Evolutionary conservation across 495 filamentous ascomycete genomes (phyloP).

Genomic region (Parathielavia hyrcaniae): DNA sequence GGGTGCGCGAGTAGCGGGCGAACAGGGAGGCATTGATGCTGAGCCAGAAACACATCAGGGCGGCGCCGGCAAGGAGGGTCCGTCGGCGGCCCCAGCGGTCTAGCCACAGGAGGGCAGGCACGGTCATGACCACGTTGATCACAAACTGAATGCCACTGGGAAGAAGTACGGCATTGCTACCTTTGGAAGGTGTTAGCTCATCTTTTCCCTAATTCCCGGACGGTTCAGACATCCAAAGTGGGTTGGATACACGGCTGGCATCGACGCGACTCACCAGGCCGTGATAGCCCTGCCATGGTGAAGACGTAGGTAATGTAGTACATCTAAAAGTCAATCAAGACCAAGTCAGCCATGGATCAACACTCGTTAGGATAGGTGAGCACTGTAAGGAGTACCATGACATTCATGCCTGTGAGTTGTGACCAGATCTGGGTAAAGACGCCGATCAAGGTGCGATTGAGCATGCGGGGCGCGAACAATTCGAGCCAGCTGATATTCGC

Average conservation of each 20-base stretch:
- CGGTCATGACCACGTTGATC: slow-evolving; percentile 57
- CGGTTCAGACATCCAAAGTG: too few species aligned
- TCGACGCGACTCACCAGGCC: slow-evolving; percentile 30
- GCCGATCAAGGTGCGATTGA: slow-evolving; percentile 68
- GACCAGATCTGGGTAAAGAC: slow-evolving; percentile 80
- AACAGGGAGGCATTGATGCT: slow-evolving; percentile 66
- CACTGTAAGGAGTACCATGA: slow-evolving; percentile 58
- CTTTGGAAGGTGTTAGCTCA: not conserved
- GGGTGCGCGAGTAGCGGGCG: slow-evolving; percentile 41
- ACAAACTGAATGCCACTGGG: slow-evolving; percentile 70
- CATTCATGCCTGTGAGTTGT: slow-evolving; percentile 79
- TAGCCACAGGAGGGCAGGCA: slow-evolving; percentile 50
- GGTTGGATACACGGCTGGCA: not conserved
- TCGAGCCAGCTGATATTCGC: slow-evolving; percentile 61
- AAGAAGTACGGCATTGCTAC: slow-evolving; percentile 45
- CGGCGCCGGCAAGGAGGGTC: slow-evolving; percentile 58
- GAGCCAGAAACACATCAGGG: slow-evolving; percentile 62
- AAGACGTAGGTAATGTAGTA: slow-evolving; percentile 61
- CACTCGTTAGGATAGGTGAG: not conserved
- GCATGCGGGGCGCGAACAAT: slow-evolving; percentile 62
- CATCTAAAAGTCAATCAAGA: slow-evolving; percentile 26
- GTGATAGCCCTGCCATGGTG: slow-evolving; percentile 60
- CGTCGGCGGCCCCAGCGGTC: slow-evolving; percentile 57
- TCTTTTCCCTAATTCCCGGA: not conserved
- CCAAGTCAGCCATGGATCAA: slow-evolving; percentile 4